Base-by-base conservation (phyloP, 306 rosid genomes). In the Trichosanthes cucumerina region DNA sequence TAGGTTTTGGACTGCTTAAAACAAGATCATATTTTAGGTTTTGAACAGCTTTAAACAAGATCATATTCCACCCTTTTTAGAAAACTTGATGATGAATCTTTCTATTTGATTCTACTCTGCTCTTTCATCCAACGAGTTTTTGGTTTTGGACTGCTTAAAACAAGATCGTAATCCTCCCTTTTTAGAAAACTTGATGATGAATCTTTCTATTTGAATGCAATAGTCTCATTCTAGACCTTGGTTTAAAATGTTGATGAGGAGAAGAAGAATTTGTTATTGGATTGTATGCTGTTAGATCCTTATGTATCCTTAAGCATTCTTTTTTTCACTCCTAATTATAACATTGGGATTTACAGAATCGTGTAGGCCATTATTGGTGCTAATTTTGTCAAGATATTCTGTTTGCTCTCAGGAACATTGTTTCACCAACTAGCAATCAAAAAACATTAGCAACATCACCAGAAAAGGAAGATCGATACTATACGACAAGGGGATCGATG, bases 401-500 rank as follows among this genome's bases (percentile, higher is more conserved):
- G 16, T 43, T 28, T 77, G 70, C 60, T 62, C 5, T 26, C 47
- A 86, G 91, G 89, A 79, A 36, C 76, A 78, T 74, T 16, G 63
- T 59, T 24, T 79, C 62, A 19, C 80, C 85, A 16, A 73, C 47
- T 79, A 84, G 82, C 43, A 76, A 74, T 47, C 74, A 86, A 47
- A 86, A 79, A 79, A 18, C 66, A 23, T 46, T 58, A 47, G n/a
- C 77, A 71, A 41, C 85, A 39, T 84, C 89, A 11, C 89, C 82
- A 0, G 89, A 88, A 39, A 88, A 88, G 83, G 91, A 88, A 69
- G 91, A 88, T 68, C 85, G 89, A 69, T 88, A 88, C 76, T 88
- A 88, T 65, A 82, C 86, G 16, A 88, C 89, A 1, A 82, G 91
- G 79, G 89, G 91, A 63, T 88, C 89, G 1, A 12, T 88, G 80